These are phyloP conservation scores for Lichtheimia hyalospora DNA, from an alignment of 371 early-diverging fungal genomes.

Conservation along the genomic window DNA sequence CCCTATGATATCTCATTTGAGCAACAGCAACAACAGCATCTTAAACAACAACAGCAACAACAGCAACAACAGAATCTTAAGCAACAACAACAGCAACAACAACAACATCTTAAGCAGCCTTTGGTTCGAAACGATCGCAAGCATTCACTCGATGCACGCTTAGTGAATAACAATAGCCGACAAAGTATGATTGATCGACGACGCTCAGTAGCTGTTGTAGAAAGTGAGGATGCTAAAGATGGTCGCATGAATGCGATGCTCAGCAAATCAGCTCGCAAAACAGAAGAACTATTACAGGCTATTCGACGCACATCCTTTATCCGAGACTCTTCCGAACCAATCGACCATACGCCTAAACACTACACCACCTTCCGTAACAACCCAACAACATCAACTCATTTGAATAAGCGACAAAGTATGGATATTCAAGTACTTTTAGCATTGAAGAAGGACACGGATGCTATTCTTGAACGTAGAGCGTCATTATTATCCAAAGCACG, in stretches of 20 bases:
- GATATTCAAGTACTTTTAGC: conserved; percentile 15
- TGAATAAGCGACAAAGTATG: conserved; percentile 5
- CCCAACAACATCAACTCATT: background rate
- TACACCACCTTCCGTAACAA: background rate
- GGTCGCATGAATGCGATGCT: conserved; percentile 11
- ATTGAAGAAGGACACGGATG: conserved; percentile 15
- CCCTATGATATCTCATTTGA: too few relatives aligned
- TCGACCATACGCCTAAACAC: background rate
- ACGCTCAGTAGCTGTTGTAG: background rate
- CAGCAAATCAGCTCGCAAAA: conserved; percentile 11
- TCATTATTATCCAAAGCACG: conserved; percentile 14
- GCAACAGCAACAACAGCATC: background rate
- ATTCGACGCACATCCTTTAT: background rate
- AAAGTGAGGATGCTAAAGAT: background rate
- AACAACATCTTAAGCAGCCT: background rate
- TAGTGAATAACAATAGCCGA: too few relatives aligned
- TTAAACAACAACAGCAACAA: background rate
- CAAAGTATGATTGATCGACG: background rate
- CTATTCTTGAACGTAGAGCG: conserved; percentile 14
- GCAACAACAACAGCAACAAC: background rate
- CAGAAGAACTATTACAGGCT: conserved; percentile 8
- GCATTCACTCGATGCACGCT: background rate
- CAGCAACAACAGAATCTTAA: background rate
- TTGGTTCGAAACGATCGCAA: background rate
- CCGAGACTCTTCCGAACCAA: background rate